These are phyloP conservation scores for Nepenthes mirabilis DNA, from an alignment of 148 eudicot species.

Conservation along the genomic window DNA sequence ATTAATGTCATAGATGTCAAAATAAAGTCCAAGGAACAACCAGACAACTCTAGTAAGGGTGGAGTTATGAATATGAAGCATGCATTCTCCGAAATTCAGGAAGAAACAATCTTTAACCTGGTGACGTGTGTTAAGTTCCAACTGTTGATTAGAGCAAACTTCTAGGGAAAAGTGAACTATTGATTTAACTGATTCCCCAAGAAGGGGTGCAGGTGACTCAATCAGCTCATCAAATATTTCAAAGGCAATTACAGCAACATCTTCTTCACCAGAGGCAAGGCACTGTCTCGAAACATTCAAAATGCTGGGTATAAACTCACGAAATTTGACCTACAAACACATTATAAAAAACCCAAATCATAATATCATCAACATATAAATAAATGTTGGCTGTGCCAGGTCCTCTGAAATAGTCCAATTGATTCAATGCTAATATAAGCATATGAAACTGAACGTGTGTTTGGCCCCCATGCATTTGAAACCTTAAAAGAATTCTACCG, in stretches of 20 bases:
- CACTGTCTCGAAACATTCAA: conserved; percentile 90
- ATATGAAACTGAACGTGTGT: too few relatives aligned
- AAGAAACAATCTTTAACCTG: conserved; percentile 34
- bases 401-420: neutral
- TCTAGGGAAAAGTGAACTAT: conserved; percentile 97
- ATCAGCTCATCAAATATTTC: conserved; percentile 98
- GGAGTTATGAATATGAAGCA: neutral
- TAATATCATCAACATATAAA: too few relatives aligned
- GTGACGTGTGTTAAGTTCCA: conserved; percentile 82
- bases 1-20: neutral
- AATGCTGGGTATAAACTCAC: conserved; percentile 90
- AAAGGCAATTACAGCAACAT: conserved; percentile 88
- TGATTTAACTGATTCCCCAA: conserved; percentile 90
- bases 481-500: too few relatives aligned
- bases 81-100: neutral
- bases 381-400: too few relatives aligned
- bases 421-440: neutral
- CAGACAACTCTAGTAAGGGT: neutral
- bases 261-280: conserved; percentile 94
- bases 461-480: too few relatives aligned
- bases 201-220: conserved; percentile 97
- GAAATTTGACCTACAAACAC: conserved; percentile 52
- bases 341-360: neutral
- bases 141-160: conserved; percentile 69
- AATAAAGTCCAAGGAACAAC: neutral